phyloP scores from a whole-genome alignment of 2,329 filamentous ascomycete species.

The Cryphonectria parasitica region DNA sequence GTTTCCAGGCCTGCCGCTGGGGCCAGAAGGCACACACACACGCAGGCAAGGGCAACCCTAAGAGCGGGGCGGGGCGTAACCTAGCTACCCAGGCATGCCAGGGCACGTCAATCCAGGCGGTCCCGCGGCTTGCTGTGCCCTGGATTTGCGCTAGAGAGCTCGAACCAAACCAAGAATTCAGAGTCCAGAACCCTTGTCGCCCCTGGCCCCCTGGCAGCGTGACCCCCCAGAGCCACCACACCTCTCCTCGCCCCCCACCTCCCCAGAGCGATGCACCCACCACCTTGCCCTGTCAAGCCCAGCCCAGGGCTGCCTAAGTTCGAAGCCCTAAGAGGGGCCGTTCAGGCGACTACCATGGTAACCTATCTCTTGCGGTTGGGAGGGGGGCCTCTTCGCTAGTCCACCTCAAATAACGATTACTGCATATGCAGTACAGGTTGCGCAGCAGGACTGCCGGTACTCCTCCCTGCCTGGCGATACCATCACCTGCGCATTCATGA shows the following conservation, averaged over 20 bases:
- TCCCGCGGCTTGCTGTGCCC: background rate
- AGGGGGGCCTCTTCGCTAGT: too few species aligned
- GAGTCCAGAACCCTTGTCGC: slow-evolving; percentile 1
- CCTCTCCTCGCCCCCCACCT: background rate
- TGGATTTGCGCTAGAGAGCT: background rate
- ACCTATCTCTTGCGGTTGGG: background rate
- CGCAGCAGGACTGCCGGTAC: background rate
- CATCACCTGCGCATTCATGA: background rate
- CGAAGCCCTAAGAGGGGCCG: background rate
- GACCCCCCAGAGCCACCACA: background rate
- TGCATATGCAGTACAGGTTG: background rate
- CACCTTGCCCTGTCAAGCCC: slow-evolving; percentile 1
- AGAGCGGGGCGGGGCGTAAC: slow-evolving; percentile 2
- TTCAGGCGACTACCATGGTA: background rate
- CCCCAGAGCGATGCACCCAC: background rate
- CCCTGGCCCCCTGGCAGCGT: slow-evolving; percentile 4
- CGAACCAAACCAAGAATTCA: background rate
- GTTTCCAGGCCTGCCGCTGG: slow-evolving; percentile 1
- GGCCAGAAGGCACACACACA: background rate
- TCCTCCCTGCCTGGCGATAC: background rate
- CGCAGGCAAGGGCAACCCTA: background rate
- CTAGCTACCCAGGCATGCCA: background rate
- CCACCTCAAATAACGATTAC: background rate
- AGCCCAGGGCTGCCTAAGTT: background rate
- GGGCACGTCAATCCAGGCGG: background rate